Percentiles rank a stretch among this genome's conserved stretches.
These are phyloP conservation scores for Blastosporella zonata DNA, from an alignment of 1,284 basidiomycete species.

Conservation along the genomic window DNA sequence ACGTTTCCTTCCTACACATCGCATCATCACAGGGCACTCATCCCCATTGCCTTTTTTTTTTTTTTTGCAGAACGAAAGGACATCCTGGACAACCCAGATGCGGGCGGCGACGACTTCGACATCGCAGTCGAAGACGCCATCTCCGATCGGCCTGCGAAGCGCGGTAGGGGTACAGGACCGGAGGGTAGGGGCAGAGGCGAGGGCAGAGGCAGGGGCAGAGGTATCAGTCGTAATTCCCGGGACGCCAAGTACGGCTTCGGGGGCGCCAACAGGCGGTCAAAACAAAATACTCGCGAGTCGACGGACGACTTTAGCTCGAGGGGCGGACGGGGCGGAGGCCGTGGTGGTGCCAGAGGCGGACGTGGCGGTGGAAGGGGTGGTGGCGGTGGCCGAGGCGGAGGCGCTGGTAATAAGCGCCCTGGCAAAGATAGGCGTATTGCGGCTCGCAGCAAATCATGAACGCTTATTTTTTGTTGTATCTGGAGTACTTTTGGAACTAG, in stretches of 20 bases:
- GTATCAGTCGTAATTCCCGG: conserved; percentile 61
- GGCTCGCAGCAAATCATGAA: conserved; percentile 38
- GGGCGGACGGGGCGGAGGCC: conserved; percentile 27
- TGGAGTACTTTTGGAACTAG: background rate
- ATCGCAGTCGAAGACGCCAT: conserved; percentile 85
- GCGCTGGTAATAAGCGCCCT: conserved; percentile 42
- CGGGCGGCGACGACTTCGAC: conserved; percentile 77
- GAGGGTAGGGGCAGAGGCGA: no score
- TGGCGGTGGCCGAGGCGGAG: conserved; percentile 31
- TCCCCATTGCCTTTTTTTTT: background rate
- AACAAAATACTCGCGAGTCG: conserved; percentile 79
- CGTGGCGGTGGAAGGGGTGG: conserved; percentile 29
- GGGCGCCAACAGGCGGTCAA: conserved; percentile 60
- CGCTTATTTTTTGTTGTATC: background rate
- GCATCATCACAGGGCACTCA: background rate
- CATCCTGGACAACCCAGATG: conserved; percentile 69
- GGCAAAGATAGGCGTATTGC: conserved; percentile 62
- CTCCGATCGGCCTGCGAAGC: conserved; percentile 69
- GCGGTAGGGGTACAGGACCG: conserved; percentile 37
- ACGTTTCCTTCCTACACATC: conserved; percentile 27
- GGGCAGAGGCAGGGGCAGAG: conserved; percentile 29
- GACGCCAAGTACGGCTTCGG: conserved; percentile 85
- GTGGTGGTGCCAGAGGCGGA: conserved; percentile 33
- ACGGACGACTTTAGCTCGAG: conserved; percentile 65
- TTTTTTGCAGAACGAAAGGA: conserved; percentile 70